Conservation (phyloP, 805 yeast genomes). For the Nakazawaea holstii region DNA sequence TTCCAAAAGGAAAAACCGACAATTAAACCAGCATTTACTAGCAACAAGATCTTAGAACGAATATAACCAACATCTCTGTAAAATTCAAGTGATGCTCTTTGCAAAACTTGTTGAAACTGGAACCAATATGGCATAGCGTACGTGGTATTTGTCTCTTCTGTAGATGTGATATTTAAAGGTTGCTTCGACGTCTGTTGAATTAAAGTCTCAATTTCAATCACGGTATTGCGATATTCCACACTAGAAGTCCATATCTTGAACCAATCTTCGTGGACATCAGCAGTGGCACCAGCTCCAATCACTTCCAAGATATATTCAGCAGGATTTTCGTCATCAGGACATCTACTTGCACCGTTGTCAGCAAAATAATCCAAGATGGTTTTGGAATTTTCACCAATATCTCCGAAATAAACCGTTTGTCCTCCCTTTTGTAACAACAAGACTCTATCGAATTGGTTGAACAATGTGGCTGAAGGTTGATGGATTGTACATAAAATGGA, state of each 20-base stretch:
- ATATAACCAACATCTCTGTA: constrained; percentile 47
- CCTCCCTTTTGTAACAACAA: constrained; percentile 46
- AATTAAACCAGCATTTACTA: constrained; percentile 37
- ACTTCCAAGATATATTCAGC: constrained; percentile 72
- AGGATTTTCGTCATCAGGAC: constrained; percentile 59
- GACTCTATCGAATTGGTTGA: constrained; percentile 36
- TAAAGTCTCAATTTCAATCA: constrained; percentile 9
- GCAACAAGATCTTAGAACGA: constrained; percentile 40
- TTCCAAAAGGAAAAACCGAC: constrained; percentile 58
- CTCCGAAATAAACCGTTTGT: constrained; percentile 49
- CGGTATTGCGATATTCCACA: constrained; percentile 11
- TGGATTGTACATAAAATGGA: constrained; percentile 56
- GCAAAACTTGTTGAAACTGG: constrained; percentile 29
- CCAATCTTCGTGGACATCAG: constrained; percentile 55
- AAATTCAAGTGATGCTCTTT: constrained; percentile 33
- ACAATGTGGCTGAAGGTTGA: constrained; percentile 43
- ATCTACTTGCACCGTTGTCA: constrained; percentile 56
- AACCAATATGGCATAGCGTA: constrained; percentile 26
- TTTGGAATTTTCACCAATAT: constrained; percentile 39
- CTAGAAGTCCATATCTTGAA: constrained; percentile 50
- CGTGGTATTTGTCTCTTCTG: neutral
- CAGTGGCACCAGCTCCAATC: constrained; percentile 81
- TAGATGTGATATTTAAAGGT: neutral
- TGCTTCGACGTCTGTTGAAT: neutral
- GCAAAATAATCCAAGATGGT: constrained; percentile 42